A percentile compares a stretch with the other conserved stretches of the same genome.
phyloP scores from a whole-genome alignment of 305 asterid species.

The Plantago coronopus region DNA sequence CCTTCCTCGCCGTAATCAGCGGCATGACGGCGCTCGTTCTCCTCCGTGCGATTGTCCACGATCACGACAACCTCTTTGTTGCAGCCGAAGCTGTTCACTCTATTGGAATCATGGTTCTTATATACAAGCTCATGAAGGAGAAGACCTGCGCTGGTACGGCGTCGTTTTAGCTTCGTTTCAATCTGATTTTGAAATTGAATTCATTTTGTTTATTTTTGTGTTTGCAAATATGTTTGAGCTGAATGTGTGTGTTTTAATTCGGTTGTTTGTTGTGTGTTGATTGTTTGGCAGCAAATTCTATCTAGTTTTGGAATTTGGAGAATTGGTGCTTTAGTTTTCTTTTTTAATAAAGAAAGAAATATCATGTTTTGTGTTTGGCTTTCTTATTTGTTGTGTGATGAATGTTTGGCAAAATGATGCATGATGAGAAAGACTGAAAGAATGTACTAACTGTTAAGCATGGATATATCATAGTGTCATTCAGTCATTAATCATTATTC shows the following conservation, averaged over 20 bases:
- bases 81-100: slow-evolving; percentile 87
- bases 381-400: too few relatives aligned
- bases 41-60: slow-evolving; percentile 67
- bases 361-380: background rate
- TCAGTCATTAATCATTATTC: too few relatives aligned
- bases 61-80: slow-evolving; percentile 71
- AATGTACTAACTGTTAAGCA: too few relatives aligned
- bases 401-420: too few relatives aligned
- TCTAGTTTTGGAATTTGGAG: slow-evolving; percentile 1
- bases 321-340: background rate
- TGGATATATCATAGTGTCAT: too few relatives aligned
- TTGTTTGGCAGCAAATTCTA: background rate
- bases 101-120: slow-evolving; percentile 68
- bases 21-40: slow-evolving; percentile 63
- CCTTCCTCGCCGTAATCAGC: slow-evolving; percentile 57
- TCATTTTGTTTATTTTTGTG: too few relatives aligned
- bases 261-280: too few relatives aligned
- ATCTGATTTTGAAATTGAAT: background rate
- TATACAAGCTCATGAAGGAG: slow-evolving; percentile 76
- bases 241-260: too few relatives aligned
- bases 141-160: slow-evolving; percentile 73
- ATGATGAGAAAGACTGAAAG: too few relatives aligned
- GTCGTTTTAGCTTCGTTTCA: background rate
- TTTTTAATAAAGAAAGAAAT: slow-evolving; percentile 4
- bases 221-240: too few relatives aligned